Evolutionary conservation across 352 stramenopile genomes (phyloP).

Genomic region (Phytophthora ramorum): DNA sequence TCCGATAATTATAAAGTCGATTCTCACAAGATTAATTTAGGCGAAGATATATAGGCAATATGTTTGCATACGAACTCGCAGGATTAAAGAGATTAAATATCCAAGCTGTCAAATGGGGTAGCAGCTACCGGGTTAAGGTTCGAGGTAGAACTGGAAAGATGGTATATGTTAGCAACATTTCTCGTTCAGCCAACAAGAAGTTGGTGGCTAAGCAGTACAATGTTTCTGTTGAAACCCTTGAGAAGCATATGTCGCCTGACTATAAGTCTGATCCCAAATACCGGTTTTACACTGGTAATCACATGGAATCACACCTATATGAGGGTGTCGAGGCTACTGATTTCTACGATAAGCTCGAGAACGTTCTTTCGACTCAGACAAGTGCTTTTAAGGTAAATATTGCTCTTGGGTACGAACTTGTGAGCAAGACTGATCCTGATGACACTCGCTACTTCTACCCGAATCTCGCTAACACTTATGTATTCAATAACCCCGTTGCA

Average conservation of each 20-base stretch:
- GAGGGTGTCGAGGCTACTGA: constrained; percentile 5
- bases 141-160: constrained; percentile 15
- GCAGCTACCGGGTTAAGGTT: constrained; percentile 30
- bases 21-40: constrained; percentile 12
- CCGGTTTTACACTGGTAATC: constrained; percentile 18
- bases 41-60: constrained; percentile 21
- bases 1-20: constrained; percentile 19
- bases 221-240: constrained; percentile 11
- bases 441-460: too few relatives aligned
- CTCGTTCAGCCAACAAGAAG: constrained; percentile 4
- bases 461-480: too few relatives aligned
- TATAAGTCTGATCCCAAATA: constrained; percentile 17
- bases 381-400: constrained; percentile 5
- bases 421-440: too few relatives aligned
- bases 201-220: constrained; percentile 8
- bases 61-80: constrained; percentile 32
- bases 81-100: too few relatives aligned
- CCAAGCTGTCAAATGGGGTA: constrained; percentile 16
- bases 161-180: constrained; percentile 24
- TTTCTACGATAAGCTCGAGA: constrained; percentile 15
- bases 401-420: too few relatives aligned
- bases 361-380: constrained; percentile 19
- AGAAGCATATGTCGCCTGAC: constrained; percentile 16
- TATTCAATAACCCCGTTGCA: neutral
- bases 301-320: constrained; percentile 1